Evolutionary conservation across 148 eudicot species (phyloP).

Genomic region (Linanthus parryae): DNA sequence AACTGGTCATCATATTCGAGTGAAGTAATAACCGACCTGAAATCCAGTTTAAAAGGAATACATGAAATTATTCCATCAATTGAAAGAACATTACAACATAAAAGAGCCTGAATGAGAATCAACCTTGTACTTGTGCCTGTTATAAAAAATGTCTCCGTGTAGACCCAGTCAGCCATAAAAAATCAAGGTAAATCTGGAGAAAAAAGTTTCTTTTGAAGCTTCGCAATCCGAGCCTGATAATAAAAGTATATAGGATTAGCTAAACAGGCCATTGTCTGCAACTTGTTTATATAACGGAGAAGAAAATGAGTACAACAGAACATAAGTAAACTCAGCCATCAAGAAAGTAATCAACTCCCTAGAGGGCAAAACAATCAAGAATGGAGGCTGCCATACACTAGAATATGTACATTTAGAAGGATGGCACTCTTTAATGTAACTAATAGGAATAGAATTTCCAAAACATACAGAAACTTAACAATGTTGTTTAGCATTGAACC

Average conservation of each 20-base stretch:
- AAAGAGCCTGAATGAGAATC: no score
- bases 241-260: neutral
- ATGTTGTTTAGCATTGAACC: no score
- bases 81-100: no score
- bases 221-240: conserved; percentile 50
- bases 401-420: neutral
- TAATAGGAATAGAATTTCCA: no score
- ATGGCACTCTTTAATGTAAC: no score
- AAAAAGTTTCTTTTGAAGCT: conserved; percentile 48
- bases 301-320: neutral
- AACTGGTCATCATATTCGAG: no score
- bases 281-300: neutral
- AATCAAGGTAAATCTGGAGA: conserved; percentile 26
- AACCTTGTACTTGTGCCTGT: no score
- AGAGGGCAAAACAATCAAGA: neutral
- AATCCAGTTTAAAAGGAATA: no score
- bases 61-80: no score
- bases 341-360: neutral
- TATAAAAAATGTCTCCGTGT: no score
- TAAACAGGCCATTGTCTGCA: neutral
- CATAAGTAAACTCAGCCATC: neutral
- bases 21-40: no score
- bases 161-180: conserved; percentile 14
- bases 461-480: no score
- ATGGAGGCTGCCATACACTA: neutral